These are phyloP conservation scores for Metschnikowia koreensis DNA, from an alignment of 805 yeast genomes.

Conservation along the genomic window DNA sequence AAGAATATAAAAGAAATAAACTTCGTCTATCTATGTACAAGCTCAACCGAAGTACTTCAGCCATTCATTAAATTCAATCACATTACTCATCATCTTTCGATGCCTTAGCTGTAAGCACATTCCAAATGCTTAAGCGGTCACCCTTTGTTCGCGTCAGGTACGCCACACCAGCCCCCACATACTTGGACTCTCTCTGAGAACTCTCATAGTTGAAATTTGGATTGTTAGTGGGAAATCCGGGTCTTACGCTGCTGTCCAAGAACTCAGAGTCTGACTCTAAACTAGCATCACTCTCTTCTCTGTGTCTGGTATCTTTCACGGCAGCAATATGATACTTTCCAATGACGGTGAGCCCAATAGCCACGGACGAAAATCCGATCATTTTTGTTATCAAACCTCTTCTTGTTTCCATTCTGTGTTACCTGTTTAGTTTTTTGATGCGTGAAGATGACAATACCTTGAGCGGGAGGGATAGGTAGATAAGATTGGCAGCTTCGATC, in stretches of 20 bases:
- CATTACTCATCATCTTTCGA: slow-evolving; percentile 6
- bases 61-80: not conserved
- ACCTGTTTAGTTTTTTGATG: not conserved
- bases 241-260: slow-evolving; percentile 34
- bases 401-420: slow-evolving; percentile 32
- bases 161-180: slow-evolving; percentile 66
- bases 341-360: slow-evolving; percentile 29
- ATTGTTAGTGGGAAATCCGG: slow-evolving; percentile 51
- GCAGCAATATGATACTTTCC: slow-evolving; percentile 38
- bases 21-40: not conserved
- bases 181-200: slow-evolving; percentile 54
- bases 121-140: slow-evolving; percentile 44
- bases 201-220: slow-evolving; percentile 32
- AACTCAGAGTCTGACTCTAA: slow-evolving; percentile 32
- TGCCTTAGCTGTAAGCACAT: slow-evolving; percentile 13
- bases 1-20: too few species aligned
- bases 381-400: slow-evolving; percentile 35
- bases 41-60: not conserved
- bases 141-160: slow-evolving; percentile 58
- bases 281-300: slow-evolving; percentile 35
- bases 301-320: slow-evolving; percentile 35
- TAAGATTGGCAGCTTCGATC: not conserved
- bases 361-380: slow-evolving; percentile 30
- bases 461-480: not conserved
- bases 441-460: not conserved